Base-by-base conservation (phyloP, 2,329 filamentous ascomycete species). In the Thermomyces lanuginosus region DNA sequence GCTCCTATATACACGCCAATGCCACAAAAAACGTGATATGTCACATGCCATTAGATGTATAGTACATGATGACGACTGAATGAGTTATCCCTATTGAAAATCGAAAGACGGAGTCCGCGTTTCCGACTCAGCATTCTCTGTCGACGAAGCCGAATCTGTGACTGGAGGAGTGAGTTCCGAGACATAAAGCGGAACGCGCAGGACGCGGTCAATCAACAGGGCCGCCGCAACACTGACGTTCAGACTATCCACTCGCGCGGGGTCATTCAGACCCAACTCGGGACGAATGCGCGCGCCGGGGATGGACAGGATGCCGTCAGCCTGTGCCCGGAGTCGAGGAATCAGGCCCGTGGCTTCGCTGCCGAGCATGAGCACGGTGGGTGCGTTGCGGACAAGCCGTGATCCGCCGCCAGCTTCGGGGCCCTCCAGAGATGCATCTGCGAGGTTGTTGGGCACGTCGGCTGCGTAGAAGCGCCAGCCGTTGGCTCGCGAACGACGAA, bases 191-290 rank as follows among this genome's bases (percentile, higher is more conserved):
- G 48, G 49, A 14, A 43, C 37, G 3, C 44, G 46, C 26, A 56
- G 37, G 30, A 58, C 54, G 35, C 44, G 51, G 28, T 57, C 44
- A 36, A 55, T 55, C 26, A 95, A 55, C 25, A 95, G 57, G 1
- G 72, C 82, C 5, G 80, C 72, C 1, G 89, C 86, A 11, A 92
- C 84, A 45, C 80, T 82, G 20, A 95, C 89, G 47, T 98, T 95
- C 48, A 98, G 56, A 49, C 83, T 92, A 51, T 95, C 86, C 2
- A 98, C 72, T 1, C 64, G 46, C 38, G 72, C 48, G 4, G 45
- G 45, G 36, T 58, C 53, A 7, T 39, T 33, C 6, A 45, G 36
- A 2, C 46, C 45, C 6, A 45, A 24, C 4, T 42, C 35, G 43
- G 66, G 46, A 42, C 60, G 35, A 45, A 56, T 21, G 51, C 64